Evolutionary conservation across 148 eudicot genomes (phyloP).

Genomic region (Chenopodium quinoa): DNA sequence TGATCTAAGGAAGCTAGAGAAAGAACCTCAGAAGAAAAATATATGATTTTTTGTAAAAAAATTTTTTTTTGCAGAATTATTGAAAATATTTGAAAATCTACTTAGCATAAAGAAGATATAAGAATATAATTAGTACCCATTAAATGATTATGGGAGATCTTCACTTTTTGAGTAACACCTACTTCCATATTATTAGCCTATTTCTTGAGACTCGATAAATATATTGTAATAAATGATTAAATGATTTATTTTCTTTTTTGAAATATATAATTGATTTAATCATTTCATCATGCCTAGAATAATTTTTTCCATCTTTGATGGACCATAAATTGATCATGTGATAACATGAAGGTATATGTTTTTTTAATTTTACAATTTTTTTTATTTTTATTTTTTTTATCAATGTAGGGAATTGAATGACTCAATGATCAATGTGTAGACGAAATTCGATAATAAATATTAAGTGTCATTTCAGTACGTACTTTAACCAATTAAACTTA

Average conservation of each 20-base stretch:
- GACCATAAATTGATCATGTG: neutral
- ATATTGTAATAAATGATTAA: neutral
- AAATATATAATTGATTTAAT: neutral
- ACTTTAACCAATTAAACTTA: too few species aligned
- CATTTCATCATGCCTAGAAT: neutral
- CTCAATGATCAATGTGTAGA: too few species aligned
- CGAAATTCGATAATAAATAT: too few species aligned
- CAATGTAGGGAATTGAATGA: too few species aligned
- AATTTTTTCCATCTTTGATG: neutral
- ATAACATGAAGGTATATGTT: slow-evolving; percentile 1
- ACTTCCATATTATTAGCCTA: slow-evolving; percentile 9
- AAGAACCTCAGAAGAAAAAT: neutral
- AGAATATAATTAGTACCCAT: slow-evolving; percentile 1
- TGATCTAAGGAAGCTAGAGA: neutral
- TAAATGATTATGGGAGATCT: slow-evolving; percentile 14
- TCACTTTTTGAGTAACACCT: slow-evolving; percentile 24
- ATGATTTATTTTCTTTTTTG: too few species aligned
- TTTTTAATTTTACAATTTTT: neutral
- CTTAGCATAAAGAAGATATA: neutral
- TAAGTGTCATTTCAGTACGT: too few species aligned
- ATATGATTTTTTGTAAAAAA: neutral
- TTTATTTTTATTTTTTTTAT: too few species aligned
- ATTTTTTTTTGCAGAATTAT: slow-evolving; percentile 11
- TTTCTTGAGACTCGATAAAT: slow-evolving; percentile 10
- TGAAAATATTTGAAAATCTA: slow-evolving; percentile 4